Evolutionary conservation across 305 asterid species (phyloP).

Genomic region (Fraxinus sp.): DNA sequence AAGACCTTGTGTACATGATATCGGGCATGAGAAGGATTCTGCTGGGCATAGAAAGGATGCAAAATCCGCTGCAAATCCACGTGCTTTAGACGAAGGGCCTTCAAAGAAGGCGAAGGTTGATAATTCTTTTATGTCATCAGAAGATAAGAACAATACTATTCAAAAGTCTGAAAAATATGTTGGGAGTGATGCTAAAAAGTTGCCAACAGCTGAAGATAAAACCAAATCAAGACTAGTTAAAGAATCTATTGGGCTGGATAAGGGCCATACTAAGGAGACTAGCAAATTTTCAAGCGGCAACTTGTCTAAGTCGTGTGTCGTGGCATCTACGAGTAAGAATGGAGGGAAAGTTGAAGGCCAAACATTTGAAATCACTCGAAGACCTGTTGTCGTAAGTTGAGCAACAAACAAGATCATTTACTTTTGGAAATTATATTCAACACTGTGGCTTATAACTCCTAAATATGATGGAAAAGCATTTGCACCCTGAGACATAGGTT

Average conservation of each 20-base stretch:
- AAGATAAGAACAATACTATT: constrained; percentile 19
- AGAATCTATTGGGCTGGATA: constrained; percentile 20
- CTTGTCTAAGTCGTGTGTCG: constrained; percentile 4
- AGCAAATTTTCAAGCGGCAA: constrained; percentile 26
- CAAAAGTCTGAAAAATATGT: constrained; percentile 21
- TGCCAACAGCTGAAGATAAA: constrained; percentile 19
- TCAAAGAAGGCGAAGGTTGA: constrained; percentile 40
- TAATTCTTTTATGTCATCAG: constrained; percentile 18
- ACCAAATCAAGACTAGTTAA: constrained; percentile 26
- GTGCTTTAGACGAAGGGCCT: constrained; percentile 33
- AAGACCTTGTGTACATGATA: constrained; percentile 23
- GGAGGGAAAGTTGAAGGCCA: constrained; percentile 35
- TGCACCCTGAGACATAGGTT: background rate
- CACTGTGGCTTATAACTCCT: background rate
- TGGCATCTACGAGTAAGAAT: constrained; percentile 26
- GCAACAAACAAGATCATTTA: constrained; percentile 30
- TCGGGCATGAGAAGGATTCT: constrained; percentile 19
- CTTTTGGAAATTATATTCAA: constrained; percentile 17
- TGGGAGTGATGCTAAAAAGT: constrained; percentile 23
- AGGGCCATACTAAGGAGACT: constrained; percentile 25
- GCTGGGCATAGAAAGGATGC: constrained; percentile 3
- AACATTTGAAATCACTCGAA: constrained; percentile 54
- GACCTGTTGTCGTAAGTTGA: constrained; percentile 73
- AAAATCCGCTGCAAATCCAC: constrained; percentile 17
- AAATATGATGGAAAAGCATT: background rate